These are phyloP conservation scores for Physcomitrellopsis africana DNA, from an alignment of 225 moss, liverwort and hornwort genomes.

Conservation along the genomic window DNA sequence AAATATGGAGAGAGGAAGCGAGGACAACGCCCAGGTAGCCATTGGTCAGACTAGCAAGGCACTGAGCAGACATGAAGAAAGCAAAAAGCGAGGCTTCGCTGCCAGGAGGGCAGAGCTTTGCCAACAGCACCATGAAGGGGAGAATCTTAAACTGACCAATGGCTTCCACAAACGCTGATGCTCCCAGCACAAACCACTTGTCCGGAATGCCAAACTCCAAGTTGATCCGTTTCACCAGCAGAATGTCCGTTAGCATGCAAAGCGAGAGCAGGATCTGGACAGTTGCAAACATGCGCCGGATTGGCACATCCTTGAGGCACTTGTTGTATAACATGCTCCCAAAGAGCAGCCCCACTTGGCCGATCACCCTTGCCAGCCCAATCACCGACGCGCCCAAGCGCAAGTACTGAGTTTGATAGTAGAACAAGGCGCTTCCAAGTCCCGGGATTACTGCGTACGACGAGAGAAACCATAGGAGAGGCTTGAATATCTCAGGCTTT, in stretches of 20 bases:
- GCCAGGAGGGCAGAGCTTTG: slow-evolving; percentile 62
- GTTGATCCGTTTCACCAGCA: slow-evolving; percentile 71
- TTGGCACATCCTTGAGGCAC: slow-evolving; percentile 53
- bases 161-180: slow-evolving; percentile 68
- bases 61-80: slow-evolving; percentile 75
- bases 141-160: slow-evolving; percentile 75
- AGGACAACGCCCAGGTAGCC: slow-evolving; percentile 70
- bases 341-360: slow-evolving; percentile 58
- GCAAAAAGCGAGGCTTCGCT: slow-evolving; percentile 78
- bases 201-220: slow-evolving; percentile 60
- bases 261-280: slow-evolving; percentile 65
- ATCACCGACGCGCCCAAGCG: slow-evolving; percentile 56
- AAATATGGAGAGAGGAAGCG: slow-evolving; percentile 57
- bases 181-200: slow-evolving; percentile 63
- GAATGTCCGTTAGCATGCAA: slow-evolving; percentile 71
- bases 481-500: slow-evolving; percentile 58
- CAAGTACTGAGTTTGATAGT: slow-evolving; percentile 63
- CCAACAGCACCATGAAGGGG: slow-evolving; percentile 69
- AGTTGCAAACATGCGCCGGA: slow-evolving; percentile 60
- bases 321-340: slow-evolving; percentile 69
- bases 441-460: slow-evolving; percentile 72
- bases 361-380: slow-evolving; percentile 65
- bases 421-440: slow-evolving; percentile 69
- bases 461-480: slow-evolving; percentile 71
- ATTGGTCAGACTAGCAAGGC: slow-evolving; percentile 62